Conservation (phyloP, 805 yeast genomes). For the Pichia manshurica region DNA sequence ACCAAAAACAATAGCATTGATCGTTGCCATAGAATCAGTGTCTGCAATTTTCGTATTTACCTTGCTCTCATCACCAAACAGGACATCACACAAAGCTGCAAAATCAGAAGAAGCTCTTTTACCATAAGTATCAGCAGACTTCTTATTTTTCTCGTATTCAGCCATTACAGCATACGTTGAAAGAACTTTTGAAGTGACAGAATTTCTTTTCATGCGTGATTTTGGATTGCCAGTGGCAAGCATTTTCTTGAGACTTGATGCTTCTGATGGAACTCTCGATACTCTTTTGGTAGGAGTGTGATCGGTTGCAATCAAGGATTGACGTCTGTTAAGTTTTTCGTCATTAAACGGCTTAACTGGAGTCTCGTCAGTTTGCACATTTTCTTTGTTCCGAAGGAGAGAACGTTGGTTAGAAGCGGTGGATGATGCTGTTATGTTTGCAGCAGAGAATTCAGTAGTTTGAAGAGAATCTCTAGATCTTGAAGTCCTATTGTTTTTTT, state of each 20-base stretch:
- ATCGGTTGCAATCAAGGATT: conserved; percentile 11
- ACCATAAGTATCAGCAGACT: conserved; percentile 63
- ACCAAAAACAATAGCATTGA: conserved; percentile 41
- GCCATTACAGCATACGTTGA: conserved; percentile 70
- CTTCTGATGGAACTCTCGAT: conserved; percentile 20
- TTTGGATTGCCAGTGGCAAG: neutral
- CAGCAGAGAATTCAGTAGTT: neutral
- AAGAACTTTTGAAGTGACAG: conserved; percentile 64
- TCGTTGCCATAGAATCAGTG: conserved; percentile 44
- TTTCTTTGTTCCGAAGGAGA: neutral
- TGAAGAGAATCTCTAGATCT: conserved; percentile 18
- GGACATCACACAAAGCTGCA: conserved; percentile 71
- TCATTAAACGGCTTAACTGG: neutral
- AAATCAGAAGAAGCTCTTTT: conserved; percentile 73
- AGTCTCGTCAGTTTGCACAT: neutral
- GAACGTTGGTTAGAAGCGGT: neutral
- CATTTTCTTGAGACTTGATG: conserved; percentile 18
- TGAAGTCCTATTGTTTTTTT: conserved; percentile 25
- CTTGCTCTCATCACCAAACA: conserved; percentile 63
- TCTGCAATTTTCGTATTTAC: conserved; percentile 16
- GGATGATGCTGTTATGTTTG: conserved; percentile 7
- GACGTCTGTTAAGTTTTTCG: conserved; percentile 2
- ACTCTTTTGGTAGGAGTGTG: conserved; percentile 20
- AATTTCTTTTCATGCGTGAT: conserved; percentile 49
- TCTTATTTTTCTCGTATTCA: conserved; percentile 50